These are phyloP conservation scores for Sanghuangporus sanghuang DNA, from an alignment of 1,284 basidiomycete genomes.

Conservation along the genomic window DNA sequence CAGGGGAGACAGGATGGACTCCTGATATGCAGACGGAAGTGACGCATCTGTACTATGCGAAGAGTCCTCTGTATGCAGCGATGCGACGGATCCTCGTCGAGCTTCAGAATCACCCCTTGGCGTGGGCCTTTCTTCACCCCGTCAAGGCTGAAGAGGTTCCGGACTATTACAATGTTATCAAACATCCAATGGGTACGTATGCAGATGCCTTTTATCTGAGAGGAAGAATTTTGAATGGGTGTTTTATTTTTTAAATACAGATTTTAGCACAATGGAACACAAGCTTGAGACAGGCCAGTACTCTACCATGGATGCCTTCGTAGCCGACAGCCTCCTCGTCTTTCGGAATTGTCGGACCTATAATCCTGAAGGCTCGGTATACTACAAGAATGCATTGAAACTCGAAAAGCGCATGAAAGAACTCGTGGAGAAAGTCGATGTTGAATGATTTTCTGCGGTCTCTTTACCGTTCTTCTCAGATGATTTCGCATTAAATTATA, in stretches of 20 bases:
- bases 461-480: not conserved
- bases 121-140: constrained; percentile 86
- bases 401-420: constrained; percentile 71
- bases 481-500: not conserved
- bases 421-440: constrained; percentile 31
- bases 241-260: constrained; percentile 35
- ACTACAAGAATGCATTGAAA: constrained; percentile 82
- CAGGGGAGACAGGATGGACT: constrained; percentile 93
- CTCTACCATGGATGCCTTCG: constrained; percentile 69
- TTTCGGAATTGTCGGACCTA: constrained; percentile 91
- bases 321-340: constrained; percentile 78
- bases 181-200: constrained; percentile 86
- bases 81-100: constrained; percentile 88
- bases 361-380: constrained; percentile 84
- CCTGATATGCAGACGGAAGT: constrained; percentile 53
- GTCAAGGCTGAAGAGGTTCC: constrained; percentile 82
- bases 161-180: constrained; percentile 92
- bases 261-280: constrained; percentile 89
- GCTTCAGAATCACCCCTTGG: constrained; percentile 72
- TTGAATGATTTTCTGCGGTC: constrained; percentile 10
- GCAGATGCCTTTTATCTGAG: not conserved
- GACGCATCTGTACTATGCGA: constrained; percentile 3
- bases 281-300: constrained; percentile 87
- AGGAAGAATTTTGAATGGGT: not conserved
- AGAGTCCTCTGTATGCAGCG: constrained; percentile 50